phyloP scores from a whole-genome alignment of 805 yeast species.

The Maudiozyma turicensis region DNA sequence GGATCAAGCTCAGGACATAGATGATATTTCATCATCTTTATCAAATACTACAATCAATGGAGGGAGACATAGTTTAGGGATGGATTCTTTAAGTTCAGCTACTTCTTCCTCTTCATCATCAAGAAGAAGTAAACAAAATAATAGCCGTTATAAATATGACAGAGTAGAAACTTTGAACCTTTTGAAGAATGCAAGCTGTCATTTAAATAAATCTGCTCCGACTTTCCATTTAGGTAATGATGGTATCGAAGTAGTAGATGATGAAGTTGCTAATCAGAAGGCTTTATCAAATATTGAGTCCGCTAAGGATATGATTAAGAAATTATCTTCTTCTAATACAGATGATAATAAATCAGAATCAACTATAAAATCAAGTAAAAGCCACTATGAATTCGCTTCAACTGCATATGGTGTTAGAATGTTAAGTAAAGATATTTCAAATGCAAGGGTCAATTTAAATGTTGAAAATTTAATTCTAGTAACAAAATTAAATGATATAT shows the following conservation, averaged over 20 bases:
- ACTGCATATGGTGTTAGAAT: constrained; percentile 75
- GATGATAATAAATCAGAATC: not conserved
- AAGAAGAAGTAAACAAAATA: not conserved
- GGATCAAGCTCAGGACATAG: not conserved
- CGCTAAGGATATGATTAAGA: constrained; percentile 18
- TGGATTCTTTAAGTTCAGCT: not conserved
- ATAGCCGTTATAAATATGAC: not conserved
- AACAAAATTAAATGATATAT: constrained; percentile 71
- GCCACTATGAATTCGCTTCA: constrained; percentile 66
- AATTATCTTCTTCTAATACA: constrained; percentile 9
- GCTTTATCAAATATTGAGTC: constrained; percentile 6
- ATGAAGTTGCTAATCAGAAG: constrained; percentile 1
- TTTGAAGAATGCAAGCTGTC: not conserved
- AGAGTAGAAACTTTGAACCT: constrained; percentile 4
- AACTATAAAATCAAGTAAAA: constrained; percentile 7
- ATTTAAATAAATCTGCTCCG: constrained; percentile 1
- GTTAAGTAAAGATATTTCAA: constrained; percentile 58
- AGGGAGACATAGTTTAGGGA: not conserved
- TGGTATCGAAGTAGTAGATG: constrained; percentile 4
- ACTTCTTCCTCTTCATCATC: not conserved
- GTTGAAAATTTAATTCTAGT: constrained; percentile 66
- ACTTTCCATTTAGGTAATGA: constrained; percentile 1
- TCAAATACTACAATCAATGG: not conserved
- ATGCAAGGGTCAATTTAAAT: constrained; percentile 59
- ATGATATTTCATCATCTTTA: not conserved